phyloP scores from a whole-genome alignment of 2,329 filamentous ascomycete genomes.

The Colletotrichum magnum region DNA sequence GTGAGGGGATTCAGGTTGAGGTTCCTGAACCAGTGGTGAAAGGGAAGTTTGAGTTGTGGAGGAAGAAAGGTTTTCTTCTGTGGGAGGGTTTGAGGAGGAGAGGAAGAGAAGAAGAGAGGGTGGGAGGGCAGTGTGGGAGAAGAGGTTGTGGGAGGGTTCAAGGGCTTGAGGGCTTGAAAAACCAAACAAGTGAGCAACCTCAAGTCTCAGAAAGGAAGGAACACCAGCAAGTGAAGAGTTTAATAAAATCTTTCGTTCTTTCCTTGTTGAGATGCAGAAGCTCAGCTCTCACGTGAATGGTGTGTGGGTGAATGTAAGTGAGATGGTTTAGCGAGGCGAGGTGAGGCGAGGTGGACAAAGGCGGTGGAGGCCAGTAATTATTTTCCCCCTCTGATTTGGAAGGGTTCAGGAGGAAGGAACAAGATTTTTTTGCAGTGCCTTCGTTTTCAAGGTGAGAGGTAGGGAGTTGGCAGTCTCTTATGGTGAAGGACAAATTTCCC shows the following conservation, averaged over 20 bases:
- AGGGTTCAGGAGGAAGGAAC: no score
- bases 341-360: background rate
- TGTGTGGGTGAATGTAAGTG: background rate
- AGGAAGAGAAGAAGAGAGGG: no score
- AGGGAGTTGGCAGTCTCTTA: no score
- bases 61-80: background rate
- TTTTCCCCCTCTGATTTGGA: no score
- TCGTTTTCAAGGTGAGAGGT: no score
- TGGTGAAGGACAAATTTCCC: no score
- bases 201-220: background rate
- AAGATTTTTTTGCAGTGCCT: no score
- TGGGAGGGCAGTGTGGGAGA: no score
- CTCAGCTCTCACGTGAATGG: background rate
- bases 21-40: background rate
- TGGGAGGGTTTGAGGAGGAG: background rate
- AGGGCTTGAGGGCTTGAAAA: no score
- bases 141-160: slow-evolving; percentile 1
- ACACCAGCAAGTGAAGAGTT: background rate
- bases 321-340: background rate
- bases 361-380: background rate
- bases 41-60: no score
- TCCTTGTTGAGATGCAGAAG: background rate
- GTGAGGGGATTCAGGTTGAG: slow-evolving; percentile 4
- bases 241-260: background rate
- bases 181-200: background rate